These are phyloP conservation scores for Pseudogymnoascus verrucosus DNA, from an alignment of 2,329 filamentous ascomycete genomes.

Conservation along the genomic window DNA sequence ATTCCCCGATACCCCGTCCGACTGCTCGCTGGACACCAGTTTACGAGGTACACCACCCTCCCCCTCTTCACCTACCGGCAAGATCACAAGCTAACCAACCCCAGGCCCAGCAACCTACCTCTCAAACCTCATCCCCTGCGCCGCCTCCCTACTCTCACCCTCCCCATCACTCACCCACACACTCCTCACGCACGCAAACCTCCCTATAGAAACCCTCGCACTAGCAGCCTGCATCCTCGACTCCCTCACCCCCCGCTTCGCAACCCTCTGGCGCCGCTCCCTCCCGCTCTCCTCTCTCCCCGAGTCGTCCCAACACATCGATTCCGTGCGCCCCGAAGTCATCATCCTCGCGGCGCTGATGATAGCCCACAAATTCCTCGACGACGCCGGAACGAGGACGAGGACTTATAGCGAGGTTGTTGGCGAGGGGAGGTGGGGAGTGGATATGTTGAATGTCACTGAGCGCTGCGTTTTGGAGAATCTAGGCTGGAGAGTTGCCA, in stretches of 20 bases:
- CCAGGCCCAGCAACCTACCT: conserved; percentile 58
- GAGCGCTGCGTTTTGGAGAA: conserved; percentile 58
- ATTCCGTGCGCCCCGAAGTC: conserved; percentile 53
- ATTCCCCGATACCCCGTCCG: conserved; percentile 16
- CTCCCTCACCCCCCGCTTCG: conserved; percentile 54
- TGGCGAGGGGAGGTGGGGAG: conserved; percentile 50
- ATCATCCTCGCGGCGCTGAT: conserved; percentile 55
- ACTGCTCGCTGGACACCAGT: conserved; percentile 22
- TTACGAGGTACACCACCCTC: conserved; percentile 13
- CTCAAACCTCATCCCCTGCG: conserved; percentile 56
- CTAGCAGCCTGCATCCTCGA: conserved; percentile 60
- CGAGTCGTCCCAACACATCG: conserved; percentile 41
- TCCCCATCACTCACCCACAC: conserved; percentile 53
- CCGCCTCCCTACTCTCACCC: conserved; percentile 50
- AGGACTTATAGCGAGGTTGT: conserved; percentile 46
- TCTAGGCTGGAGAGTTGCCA: conserved; percentile 54
- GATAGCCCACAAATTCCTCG: conserved; percentile 58
- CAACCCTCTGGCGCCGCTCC: conserved; percentile 51
- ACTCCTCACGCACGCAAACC: conserved; percentile 48
- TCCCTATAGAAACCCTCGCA: conserved; percentile 54
- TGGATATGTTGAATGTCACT: conserved; percentile 54
- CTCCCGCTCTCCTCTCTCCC: conserved; percentile 39
- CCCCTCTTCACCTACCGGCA: neutral
- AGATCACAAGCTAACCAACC: conserved; percentile 20
- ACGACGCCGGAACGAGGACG: conserved; percentile 49